Evolutionary conservation across 768 basidiomycete species (phyloP), one percentile per base, ranked within the genome.

Genomic region (Omphalotus guepiniiformis): DNA sequence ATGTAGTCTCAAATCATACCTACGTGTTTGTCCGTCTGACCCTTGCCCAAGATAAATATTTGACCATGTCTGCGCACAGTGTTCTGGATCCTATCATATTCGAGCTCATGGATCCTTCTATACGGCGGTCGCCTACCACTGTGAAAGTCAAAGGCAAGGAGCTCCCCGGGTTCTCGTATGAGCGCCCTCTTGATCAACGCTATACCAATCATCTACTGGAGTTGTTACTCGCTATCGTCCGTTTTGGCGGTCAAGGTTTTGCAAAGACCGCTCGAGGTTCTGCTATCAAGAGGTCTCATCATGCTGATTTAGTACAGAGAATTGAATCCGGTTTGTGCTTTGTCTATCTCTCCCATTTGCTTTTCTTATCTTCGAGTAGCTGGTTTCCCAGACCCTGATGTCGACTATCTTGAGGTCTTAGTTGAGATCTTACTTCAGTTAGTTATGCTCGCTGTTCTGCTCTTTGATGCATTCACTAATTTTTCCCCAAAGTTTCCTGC

Each of bases 241-340:
- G 83, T 28, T 94, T 93, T 58, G 94, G 94, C 1, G 93, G 93
- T 2, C 88, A 91, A 63, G 91, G 89, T 0, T 87, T 96, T 59
- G 74, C 81, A n/a, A 88, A 88, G 56, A 76, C 84, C 2, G 83
- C 88, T 0, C 77, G 85, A 44, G 73, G 73, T 11, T 80, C 82
- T 1, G 66, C 69, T 9, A 68, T 93, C 44, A 79, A 76, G 51
- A 79, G 83, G 26, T 83, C 89, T 3, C 70, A 80, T 30, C 79
- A 91, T 59, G 50, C 71, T 5, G 81, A 74, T 3, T 66, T 97
- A 7, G 57, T 81, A 7, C 71, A 80, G 49, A 74, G 88, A 53
- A 73, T 86, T 12, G 75, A 82, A 52, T 55, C 66, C 8, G 74
- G 91, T 88, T 64, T 15, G 23, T 48, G 44, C 32, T 53, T 53